Conservation (phyloP, 345 rosid genomes). For the Acer negundo region DNA sequence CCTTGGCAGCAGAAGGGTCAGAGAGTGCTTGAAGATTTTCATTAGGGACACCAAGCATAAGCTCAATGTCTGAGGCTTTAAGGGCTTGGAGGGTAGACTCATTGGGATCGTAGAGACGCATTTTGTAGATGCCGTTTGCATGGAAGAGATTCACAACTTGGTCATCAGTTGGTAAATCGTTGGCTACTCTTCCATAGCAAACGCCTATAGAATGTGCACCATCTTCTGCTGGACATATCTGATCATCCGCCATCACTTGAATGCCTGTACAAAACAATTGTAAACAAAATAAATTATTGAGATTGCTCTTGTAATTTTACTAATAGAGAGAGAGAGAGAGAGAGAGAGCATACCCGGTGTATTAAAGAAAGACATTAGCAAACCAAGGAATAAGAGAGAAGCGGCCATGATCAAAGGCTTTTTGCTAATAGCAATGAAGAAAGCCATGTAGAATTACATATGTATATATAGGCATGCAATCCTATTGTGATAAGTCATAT, state of each 20-base stretch:
- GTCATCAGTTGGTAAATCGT: constrained; percentile 35
- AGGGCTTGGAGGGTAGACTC: constrained; percentile 46
- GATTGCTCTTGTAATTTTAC: too few species aligned
- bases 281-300: too few species aligned
- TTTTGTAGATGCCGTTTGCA: constrained; percentile 30
- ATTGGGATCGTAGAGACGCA: constrained; percentile 45
- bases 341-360: constrained; percentile 3
- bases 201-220: constrained; percentile 37
- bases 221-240: neutral
- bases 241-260: neutral
- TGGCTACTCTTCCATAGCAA: constrained; percentile 42
- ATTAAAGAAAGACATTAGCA: constrained; percentile 7
- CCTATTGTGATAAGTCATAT: too few species aligned
- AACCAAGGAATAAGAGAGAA: neutral
- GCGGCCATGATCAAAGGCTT: constrained; percentile 19
- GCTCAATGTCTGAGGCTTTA: constrained; percentile 39
- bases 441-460: neutral
- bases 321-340: neutral
- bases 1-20: constrained; percentile 21
- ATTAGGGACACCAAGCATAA: constrained; percentile 35
- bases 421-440: neutral
- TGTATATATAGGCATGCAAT: neutral
- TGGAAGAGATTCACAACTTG: constrained; percentile 37
- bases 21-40: constrained; percentile 33
- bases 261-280: neutral